Evolutionary conservation across 192 early-diverging fungal species (phyloP), one percentile per base, ranked within the genome.

Genomic region (Oehlia diaphana): DNA sequence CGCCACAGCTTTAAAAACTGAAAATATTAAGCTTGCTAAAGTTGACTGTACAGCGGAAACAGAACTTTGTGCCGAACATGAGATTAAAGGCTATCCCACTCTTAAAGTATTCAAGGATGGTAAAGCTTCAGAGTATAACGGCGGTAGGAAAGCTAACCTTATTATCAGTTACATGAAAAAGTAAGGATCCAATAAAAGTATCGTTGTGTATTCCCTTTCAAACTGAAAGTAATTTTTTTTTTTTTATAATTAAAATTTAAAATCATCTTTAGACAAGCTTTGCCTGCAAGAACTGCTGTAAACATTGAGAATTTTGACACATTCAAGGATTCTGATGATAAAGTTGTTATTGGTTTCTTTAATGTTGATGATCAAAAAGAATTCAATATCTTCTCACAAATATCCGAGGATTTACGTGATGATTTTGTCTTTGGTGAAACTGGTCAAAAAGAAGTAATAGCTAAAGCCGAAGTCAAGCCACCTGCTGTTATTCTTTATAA

Each of bases 101-200:
- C 84, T 98, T 80, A 99, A 97, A 87, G 87, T 98, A 61, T 95
- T 96, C 87, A 87, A 85, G 86, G 82, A 92, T 9, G 96, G 95
- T 82, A 82, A 80, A 49, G 61, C 88, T 39, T 74, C 90, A 42
- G 92, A 94, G 16, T 99, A 96, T 90, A 89, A 91, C 83, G 98
- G 98, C 68, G 85, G 91, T 50, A 95, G 98, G 81, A 94, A 94
- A 88, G 90, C 93, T 62, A 92, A 92, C 37, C 90, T 89, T 68
- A 98, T 99, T 83, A 88, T 97, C 81, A 91, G 87, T 84, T 95
- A 94, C 89, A 97, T 99, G 95, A 91, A 92, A 82, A 98, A 96
- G 94, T 92, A 82, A 84, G 88, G 72, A 35, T 44, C 31, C 44
- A 47, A 42, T 53, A 44, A 37, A 44, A 42, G 39, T 8, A 7